Evolutionary conservation across 805 yeast genomes (phyloP), one percentile per base, ranked within the genome.

Genomic region (Candida peoriensis): DNA sequence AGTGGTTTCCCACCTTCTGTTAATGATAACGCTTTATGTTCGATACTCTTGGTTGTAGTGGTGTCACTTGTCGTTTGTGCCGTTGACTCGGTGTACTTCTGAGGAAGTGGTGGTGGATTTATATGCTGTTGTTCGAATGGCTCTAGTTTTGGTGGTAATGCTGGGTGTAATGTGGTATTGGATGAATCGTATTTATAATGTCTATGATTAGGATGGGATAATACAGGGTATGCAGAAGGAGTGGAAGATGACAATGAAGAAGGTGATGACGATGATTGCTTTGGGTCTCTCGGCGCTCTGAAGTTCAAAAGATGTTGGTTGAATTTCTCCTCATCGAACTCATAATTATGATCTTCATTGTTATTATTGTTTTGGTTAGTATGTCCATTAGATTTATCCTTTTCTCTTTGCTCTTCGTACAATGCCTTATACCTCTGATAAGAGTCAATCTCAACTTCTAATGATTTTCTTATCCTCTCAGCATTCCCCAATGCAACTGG

Each of bases 1-100:
- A 78, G 50, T 4, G 78, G 73, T 8, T 60, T 60, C 1, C 81
- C 81, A n/a, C 70, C 72, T 46, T 76, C 83, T 1, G 80, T 74
- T 28, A 50, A 53, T 33, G 64, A 61, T 18, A 56, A 58, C 0
- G 67, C 59, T 42, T 61, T 63, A 43, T 70, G 74, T 9, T 55
- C 43, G 5, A 40, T 33, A 1, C 28, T 9, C 8, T 20, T 24
- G 8, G 19, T 17, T n/a, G n/a, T n/a, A n/a, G n/a, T n/a, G n/a
- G n/a, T n/a, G n/a, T n/a, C n/a, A n/a, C n/a, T n/a, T n/a, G n/a
- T n/a, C n/a, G n/a, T n/a, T n/a, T n/a, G n/a, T n/a, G n/a, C n/a
- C n/a, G n/a, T n/a, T n/a, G n/a, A n/a, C n/a, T n/a, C n/a, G n/a
- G 11, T n/a, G 11, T 22, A 22, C 12, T n/a, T 14, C 6, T 28